Percentiles rank a stretch among this genome's conserved stretches.
Conservation (phyloP, 2,329 filamentous ascomycete species). For the Colletotrichum theobromicola region DNA sequence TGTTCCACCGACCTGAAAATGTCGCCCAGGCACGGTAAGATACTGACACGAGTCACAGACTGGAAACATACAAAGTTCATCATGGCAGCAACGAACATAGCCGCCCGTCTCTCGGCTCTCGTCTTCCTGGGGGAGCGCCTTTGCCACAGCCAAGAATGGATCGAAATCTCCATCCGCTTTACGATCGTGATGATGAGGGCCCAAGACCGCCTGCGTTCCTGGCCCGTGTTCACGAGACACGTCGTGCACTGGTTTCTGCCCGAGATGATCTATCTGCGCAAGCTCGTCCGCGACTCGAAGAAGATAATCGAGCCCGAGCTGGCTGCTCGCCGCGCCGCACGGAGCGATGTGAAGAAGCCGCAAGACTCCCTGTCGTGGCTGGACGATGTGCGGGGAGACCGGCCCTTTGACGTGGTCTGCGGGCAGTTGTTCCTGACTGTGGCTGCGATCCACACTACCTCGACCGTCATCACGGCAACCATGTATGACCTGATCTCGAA, state of each 20-base stretch:
- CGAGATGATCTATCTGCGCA: not conserved
- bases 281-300: not conserved
- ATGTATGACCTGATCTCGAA: not conserved
- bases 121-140: not conserved
- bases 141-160: not conserved
- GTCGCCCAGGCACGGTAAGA: not conserved
- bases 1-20: accelerated
- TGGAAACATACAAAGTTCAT: not conserved
- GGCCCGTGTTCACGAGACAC: not conserved
- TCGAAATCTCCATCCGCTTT: not conserved
- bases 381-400: not conserved
- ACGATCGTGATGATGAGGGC: not conserved
- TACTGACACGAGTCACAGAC: not conserved
- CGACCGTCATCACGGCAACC: not conserved
- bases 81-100: not conserved
- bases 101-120: not conserved
- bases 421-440: not conserved
- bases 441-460: not conserved
- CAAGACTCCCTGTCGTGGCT: not conserved
- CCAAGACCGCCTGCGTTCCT: not conserved
- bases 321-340: not conserved
- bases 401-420: not conserved
- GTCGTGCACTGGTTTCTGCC: not conserved
- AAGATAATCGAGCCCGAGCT: not conserved
- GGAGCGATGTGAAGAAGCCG: not conserved